A percentile compares a stretch with the other conserved stretches of the same genome.
Evolutionary conservation across 805 yeast genomes (phyloP).

Genomic region (Candida pseudofarinosa): DNA sequence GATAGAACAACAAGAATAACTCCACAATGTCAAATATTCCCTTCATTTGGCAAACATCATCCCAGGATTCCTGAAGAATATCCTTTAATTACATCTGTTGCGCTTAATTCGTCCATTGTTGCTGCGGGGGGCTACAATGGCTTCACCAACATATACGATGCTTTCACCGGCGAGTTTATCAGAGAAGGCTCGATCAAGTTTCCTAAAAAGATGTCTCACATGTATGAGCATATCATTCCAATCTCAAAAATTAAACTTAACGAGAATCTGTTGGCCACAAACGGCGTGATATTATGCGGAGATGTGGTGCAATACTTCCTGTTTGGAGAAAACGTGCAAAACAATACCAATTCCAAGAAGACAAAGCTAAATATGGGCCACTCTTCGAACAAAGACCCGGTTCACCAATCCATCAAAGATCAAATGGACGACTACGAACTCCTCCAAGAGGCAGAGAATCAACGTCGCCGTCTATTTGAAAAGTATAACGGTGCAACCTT

Average conservation of each 20-base stretch:
- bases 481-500: slow-evolving; percentile 44
- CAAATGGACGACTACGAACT: slow-evolving; percentile 36
- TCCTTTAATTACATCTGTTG: slow-evolving; percentile 21
- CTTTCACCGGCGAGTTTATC: slow-evolving; percentile 38
- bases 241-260: slow-evolving; percentile 23
- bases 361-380: slow-evolving; percentile 13
- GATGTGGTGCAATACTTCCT: slow-evolving; percentile 44
- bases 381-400: slow-evolving; percentile 20
- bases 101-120: slow-evolving; percentile 29
- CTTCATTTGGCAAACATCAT: slow-evolving; percentile 6
- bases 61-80: slow-evolving; percentile 5
- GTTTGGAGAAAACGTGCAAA: slow-evolving; percentile 33
- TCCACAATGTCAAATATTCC: slow-evolving; percentile 11
- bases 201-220: slow-evolving; percentile 22
- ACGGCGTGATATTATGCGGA: slow-evolving; percentile 41
- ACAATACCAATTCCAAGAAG: slow-evolving; percentile 9
- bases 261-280: slow-evolving; percentile 18
- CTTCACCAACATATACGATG: slow-evolving; percentile 37
- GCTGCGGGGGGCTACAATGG: slow-evolving; percentile 44
- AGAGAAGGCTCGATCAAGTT: slow-evolving; percentile 29
- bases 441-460: slow-evolving; percentile 18
- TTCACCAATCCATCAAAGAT: slow-evolving; percentile 23
- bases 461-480: slow-evolving; percentile 27
- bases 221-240: slow-evolving; percentile 21
- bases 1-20: slow-evolving; percentile 9